phyloP scores from a whole-genome alignment of 257 asterid species.

The Cruciata laevipes region DNA sequence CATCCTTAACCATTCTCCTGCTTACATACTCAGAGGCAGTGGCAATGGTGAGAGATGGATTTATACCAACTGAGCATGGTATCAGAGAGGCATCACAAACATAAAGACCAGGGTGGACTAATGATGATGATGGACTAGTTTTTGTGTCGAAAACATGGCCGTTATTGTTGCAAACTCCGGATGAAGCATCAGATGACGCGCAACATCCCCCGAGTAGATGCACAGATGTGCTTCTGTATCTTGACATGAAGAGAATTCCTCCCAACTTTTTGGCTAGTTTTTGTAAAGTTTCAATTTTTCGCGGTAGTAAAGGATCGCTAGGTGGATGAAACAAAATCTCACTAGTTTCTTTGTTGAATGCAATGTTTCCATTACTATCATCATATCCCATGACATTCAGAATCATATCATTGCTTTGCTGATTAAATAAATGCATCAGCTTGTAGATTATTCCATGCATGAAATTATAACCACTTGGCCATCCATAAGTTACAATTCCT shows the following conservation, averaged over 20 bases:
- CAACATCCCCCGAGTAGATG: conserved; percentile 55
- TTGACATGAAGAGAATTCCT: conserved; percentile 44
- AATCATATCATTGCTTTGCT: conserved; percentile 24
- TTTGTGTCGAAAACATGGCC: conserved; percentile 44
- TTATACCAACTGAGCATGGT: conserved; percentile 50
- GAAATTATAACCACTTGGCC: conserved; percentile 22
- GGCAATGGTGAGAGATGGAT: conserved; percentile 48
- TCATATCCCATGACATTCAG: conserved; percentile 47
- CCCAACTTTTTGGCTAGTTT: conserved; percentile 44
- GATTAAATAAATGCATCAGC: conserved; percentile 18
- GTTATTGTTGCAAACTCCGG: conserved; percentile 38
- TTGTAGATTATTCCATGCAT: conserved; percentile 20
- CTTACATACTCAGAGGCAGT: conserved; percentile 49
- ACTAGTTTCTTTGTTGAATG: conserved; percentile 25
- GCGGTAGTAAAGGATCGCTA: conserved; percentile 36
- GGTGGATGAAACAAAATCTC: conserved; percentile 33
- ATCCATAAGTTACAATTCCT: conserved; percentile 36
- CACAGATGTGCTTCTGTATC: conserved; percentile 41
- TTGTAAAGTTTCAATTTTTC: conserved; percentile 33
- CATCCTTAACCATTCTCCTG: conserved; percentile 24
- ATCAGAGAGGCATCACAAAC: conserved; percentile 49
- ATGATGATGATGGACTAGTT: background rate
- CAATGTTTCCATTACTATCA: conserved; percentile 31
- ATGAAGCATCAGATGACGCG: conserved; percentile 33
- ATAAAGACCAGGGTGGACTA: conserved; percentile 37